These are phyloP conservation scores for Camellia sinensis DNA, from an alignment of 148 eudicot genomes.

Conservation along the genomic window DNA sequence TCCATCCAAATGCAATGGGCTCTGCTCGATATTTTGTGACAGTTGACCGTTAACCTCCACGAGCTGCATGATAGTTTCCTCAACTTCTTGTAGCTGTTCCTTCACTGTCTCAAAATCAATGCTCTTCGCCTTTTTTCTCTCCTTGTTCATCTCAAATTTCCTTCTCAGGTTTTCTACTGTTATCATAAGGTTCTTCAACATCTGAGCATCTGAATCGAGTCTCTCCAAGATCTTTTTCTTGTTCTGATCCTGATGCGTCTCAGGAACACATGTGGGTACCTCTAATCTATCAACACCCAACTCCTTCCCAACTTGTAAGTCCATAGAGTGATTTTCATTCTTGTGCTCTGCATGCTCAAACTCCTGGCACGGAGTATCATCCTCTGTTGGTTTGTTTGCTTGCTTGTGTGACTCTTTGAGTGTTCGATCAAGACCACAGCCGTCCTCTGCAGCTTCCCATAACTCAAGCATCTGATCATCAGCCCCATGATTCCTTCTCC, in stretches of 20 bases:
- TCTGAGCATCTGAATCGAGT: slow-evolving; percentile 68
- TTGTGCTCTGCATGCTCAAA: slow-evolving; percentile 21
- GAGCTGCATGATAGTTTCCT: slow-evolving; percentile 56
- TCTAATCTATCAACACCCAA: slow-evolving; percentile 68
- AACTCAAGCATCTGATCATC: slow-evolving; percentile 80
- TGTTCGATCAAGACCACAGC: slow-evolving; percentile 22
- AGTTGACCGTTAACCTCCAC: slow-evolving; percentile 56
- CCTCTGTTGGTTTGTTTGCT: slow-evolving; percentile 26
- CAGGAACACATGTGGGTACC: slow-evolving; percentile 26
- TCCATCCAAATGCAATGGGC: slow-evolving; percentile 23
- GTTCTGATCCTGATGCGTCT: slow-evolving; percentile 29
- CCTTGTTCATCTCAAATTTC: slow-evolving; percentile 50
- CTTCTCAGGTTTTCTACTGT: slow-evolving; percentile 59
- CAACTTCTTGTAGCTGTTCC: slow-evolving; percentile 61
- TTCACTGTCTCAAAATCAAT: slow-evolving; percentile 51
- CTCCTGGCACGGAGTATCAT: slow-evolving; percentile 29
- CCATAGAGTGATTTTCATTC: slow-evolving; percentile 34
- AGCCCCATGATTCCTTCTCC: slow-evolving; percentile 40
- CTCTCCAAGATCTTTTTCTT: slow-evolving; percentile 51
- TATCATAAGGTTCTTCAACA: slow-evolving; percentile 43
- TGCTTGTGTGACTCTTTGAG: slow-evolving; percentile 30
- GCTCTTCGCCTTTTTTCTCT: slow-evolving; percentile 38
- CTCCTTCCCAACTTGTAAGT: slow-evolving; percentile 59
- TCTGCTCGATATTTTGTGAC: slow-evolving; percentile 45
- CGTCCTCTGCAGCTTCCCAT: slow-evolving; percentile 69